A percentile compares a stretch with the other conserved stretches of the same genome.
These are phyloP conservation scores for Iris pallida DNA, from an alignment of 116 monocot species.

Conservation along the genomic window DNA sequence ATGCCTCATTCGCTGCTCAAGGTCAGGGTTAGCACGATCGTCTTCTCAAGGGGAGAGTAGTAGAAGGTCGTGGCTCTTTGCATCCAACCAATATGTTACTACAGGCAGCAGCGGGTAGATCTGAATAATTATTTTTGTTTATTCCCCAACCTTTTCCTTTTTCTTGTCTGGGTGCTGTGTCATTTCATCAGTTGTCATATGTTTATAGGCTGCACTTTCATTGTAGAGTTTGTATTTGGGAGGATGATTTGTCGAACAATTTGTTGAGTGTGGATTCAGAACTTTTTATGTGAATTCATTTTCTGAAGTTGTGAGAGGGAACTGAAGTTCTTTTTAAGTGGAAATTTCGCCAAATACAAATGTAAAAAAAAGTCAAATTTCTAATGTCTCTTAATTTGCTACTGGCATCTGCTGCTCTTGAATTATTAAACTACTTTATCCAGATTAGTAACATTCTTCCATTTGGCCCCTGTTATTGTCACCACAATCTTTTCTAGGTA, in stretches of 20 bases:
- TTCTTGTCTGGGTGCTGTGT: neutral
- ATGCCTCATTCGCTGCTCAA: conserved; percentile 29
- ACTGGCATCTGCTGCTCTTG: too few relatives aligned
- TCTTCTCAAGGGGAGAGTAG: conserved; percentile 13
- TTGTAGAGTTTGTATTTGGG: neutral
- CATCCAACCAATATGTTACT: conserved; percentile 1
- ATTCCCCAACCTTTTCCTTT: neutral
- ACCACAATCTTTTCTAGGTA: too few relatives aligned
- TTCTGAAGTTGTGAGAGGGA: too few relatives aligned
- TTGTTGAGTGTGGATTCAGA: too few relatives aligned
- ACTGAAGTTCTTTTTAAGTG: too few relatives aligned
- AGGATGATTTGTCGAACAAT: neutral
- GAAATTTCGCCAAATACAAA: too few relatives aligned
- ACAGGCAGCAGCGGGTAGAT: neutral
- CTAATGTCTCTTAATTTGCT: too few relatives aligned
- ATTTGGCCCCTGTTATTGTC: too few relatives aligned
- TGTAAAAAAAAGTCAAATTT: too few relatives aligned
- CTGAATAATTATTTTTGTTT: neutral
- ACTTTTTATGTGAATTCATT: too few relatives aligned
- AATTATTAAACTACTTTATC: too few relatives aligned
- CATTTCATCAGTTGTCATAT: neutral
- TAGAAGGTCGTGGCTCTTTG: conserved; percentile 4
- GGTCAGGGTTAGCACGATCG: conserved; percentile 1
- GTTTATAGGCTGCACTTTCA: neutral
- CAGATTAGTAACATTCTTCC: too few relatives aligned